Base-by-base conservation (phyloP, 1,284 basidiomycete species). In the Ganoderma meredithae region DNA sequence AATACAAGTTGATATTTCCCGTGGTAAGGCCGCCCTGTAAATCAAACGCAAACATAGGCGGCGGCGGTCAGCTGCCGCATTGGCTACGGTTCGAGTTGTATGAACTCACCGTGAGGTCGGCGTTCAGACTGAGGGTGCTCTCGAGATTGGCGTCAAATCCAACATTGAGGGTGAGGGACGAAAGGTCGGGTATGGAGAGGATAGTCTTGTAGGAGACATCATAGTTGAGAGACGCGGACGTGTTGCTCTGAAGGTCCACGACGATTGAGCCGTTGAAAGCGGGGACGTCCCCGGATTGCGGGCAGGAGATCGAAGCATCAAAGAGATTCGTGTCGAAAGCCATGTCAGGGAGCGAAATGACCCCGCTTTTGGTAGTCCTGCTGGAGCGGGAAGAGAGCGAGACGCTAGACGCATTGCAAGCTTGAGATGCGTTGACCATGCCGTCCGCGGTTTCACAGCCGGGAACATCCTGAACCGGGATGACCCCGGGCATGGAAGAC, bases 331-430 rank as follows among this genome's bases (percentile, higher is more conserved):
- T 17, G 6, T 62, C 47, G 6, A 27, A 33, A 1, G n/a, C 58
- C n/a, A 3, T 7, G 71, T 66, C 44, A 73, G 44, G 39, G 22
- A 41, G 59, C 55, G 41, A 31, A n/a, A 31, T 39, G 12, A n/a
- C 47, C n/a, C 31, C 27, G 12, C 2, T 47, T 9, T 47, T 22
- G 3, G 19, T 47, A 15, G 6, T 44, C 19, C 7, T 8, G 36
- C 44, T 19, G 7, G 19, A n/a, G 15, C 4, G 53, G 53, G 36
- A 36, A 36, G 36, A 2, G 36, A 36, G 36, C 9, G 2, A 2
- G 3, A 36, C 47, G 10, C 22, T 12, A 1, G 47, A 10, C 22
- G 22, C 9, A n/a, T 25, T 36, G 6, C 36, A 36, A 36, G 36
- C 36, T 36, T 36, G 36, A 36, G 36, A 36, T 36, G 36, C 27